Evolutionary conservation across 2,329 filamentous ascomycete species (phyloP).

Genomic region (Arthrinium phaeospermum): DNA sequence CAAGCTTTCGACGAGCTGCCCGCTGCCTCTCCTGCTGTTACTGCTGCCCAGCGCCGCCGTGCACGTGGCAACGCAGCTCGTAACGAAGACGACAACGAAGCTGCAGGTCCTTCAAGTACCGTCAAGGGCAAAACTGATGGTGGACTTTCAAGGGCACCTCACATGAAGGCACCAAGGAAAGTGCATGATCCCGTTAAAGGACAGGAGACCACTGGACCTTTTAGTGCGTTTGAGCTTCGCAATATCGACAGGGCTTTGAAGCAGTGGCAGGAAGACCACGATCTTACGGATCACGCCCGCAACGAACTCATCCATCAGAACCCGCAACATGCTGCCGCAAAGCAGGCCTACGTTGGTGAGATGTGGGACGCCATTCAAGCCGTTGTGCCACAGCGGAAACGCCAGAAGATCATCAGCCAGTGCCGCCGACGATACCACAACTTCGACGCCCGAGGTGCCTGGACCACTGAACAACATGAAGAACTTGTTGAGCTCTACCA

Average conservation of each 20-base stretch:
- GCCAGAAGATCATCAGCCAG: conserved; percentile 60
- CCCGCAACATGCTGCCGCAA: conserved; percentile 25
- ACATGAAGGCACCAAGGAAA: conserved; percentile 7
- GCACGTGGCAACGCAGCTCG: conserved; percentile 10
- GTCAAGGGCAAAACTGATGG: background rate
- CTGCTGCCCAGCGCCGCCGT: conserved; percentile 26
- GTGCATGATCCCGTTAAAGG: conserved; percentile 19
- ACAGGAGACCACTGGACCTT: conserved; percentile 42
- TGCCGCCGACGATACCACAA: conserved; percentile 70
- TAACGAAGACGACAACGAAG: background rate
- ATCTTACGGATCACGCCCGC: conserved; percentile 50
- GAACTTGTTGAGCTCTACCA: conserved; percentile 54
- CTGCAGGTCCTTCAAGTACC: background rate
- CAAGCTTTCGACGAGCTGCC: conserved; percentile 22
- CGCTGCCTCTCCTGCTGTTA: conserved; percentile 27
- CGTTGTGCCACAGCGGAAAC: conserved; percentile 55
- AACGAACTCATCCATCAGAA: conserved; percentile 50
- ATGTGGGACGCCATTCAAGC: conserved; percentile 58
- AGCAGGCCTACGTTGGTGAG: conserved; percentile 37
- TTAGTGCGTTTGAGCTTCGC: conserved; percentile 49
- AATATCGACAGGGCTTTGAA: conserved; percentile 50
- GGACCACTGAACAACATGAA: conserved; percentile 64
- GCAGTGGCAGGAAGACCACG: conserved; percentile 49
- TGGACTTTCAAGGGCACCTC: background rate
- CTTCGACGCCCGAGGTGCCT: conserved; percentile 63